Base-by-base conservation (phyloP, 2,329 filamentous ascomycete genomes). In the Epichloe typhina region DNA sequence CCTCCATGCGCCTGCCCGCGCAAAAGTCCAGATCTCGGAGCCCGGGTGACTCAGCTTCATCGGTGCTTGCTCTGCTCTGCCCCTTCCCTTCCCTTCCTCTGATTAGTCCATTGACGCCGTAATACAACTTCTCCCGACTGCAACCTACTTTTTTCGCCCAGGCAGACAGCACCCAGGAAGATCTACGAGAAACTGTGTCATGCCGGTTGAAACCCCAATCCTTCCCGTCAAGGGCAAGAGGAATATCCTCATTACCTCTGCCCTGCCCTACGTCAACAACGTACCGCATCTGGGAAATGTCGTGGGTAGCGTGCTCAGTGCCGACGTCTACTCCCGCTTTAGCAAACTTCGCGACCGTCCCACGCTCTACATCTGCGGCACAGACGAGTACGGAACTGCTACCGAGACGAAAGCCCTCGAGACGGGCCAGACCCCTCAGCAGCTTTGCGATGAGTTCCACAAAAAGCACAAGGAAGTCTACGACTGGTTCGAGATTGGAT, bases 391-490 rank as follows among this genome's bases (percentile, higher is more conserved):
- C 67, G 91, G 91, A 52, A 97, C 91, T 12, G 90, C 91, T 21
- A 95, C 90, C 35, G 91, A 96, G 70, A 95, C 91, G 26, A 95
- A 95, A 72, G 91, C 91, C 4, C 80, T 96, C 40, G 88, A 95
- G 66, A 88, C 93, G 65, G 84, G 84, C 13, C 74, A 89, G 56
- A 88, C 84, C 12, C 89, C 91, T 21, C 77, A 86, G 61, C 79
- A 90, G 63, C 80, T 97, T 12, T 96, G 91, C 72, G 81, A 86
- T 69, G 94, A 96, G 72, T 96, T 94, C 73, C 87, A 94, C 71
- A 82, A 81, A 61, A 82, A 95, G 53, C 91, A 96, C 70, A 82
- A 88, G 61, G 87, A 86, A 46, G 85, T 96, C 57, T 97, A 97
- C 69, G 80, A 94, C 66, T 96, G 91, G 88, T 98, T 98, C 72